These are phyloP conservation scores for Umbelopsis ramanniana DNA, from an alignment of 192 early-diverging fungal genomes.

Conservation along the genomic window DNA sequence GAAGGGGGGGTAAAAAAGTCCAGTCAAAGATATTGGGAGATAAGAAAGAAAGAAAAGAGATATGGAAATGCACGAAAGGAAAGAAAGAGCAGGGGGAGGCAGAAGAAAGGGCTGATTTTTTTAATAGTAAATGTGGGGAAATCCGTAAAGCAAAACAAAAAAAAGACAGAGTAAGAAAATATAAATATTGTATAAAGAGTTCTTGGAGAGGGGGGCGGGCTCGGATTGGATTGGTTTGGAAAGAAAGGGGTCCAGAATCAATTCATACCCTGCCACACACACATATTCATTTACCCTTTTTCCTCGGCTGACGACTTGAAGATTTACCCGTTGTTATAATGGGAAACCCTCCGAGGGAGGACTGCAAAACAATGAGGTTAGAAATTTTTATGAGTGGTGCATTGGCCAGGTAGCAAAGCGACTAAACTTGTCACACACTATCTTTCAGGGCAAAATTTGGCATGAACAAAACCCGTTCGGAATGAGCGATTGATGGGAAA, in stretches of 20 bases:
- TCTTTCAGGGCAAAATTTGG: no score
- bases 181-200: no score
- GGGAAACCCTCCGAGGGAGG: no score
- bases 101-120: not conserved
- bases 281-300: not conserved
- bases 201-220: no score
- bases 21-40: not conserved
- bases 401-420: no score
- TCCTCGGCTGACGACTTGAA: not conserved
- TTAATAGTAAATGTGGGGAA: constrained; percentile 19
- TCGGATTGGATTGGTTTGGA: not conserved
- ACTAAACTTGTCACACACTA: no score
- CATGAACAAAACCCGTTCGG: no score
- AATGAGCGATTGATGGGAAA: no score
- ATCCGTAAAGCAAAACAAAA: not conserved
- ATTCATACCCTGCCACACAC: not conserved
- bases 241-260: constrained; percentile 19
- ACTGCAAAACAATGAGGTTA: no score
- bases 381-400: no score
- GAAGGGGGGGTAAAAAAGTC: not conserved
- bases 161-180: no score
- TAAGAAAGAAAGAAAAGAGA: not conserved
- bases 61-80: not conserved
- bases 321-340: no score
- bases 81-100: not conserved